Percentiles rank a stretch among this genome's conserved stretches.
These are phyloP conservation scores for Entelexis sorbosivorans DNA, from an alignment of 1,139 yeast species.

Conservation along the genomic window DNA sequence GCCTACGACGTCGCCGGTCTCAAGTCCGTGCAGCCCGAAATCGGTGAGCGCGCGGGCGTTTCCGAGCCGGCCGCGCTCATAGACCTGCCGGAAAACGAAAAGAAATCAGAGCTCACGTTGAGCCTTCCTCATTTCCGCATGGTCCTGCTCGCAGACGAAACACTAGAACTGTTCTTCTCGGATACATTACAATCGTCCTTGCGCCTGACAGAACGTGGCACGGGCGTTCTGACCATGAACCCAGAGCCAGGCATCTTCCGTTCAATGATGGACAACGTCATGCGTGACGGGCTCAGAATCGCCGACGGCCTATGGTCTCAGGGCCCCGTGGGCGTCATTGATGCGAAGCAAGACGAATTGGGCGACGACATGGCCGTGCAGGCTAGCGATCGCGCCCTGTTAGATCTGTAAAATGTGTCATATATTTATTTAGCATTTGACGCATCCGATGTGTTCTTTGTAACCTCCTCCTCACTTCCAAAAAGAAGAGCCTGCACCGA, in stretches of 20 bases:
- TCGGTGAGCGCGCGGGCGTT: conserved; percentile 24
- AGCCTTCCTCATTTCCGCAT: conserved; percentile 85
- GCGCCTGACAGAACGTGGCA: conserved; percentile 45
- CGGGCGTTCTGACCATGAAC: conserved; percentile 26
- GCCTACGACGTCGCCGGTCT: conserved; percentile 58
- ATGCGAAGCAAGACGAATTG: conserved; percentile 25
- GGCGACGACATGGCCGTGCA: conserved; percentile 28
- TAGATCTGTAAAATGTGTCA: conserved; percentile 21
- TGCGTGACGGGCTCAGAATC: conserved; percentile 85
- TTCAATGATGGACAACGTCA: conserved; percentile 80
- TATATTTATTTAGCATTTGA: conserved; percentile 4
- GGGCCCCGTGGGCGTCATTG: conserved; percentile 31
- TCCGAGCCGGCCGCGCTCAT: conserved; percentile 15
- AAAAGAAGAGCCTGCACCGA: too few species aligned
- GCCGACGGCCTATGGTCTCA: conserved; percentile 84
- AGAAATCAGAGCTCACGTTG: conserved; percentile 28
- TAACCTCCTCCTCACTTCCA: too few species aligned
- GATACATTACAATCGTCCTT: conserved; percentile 54
- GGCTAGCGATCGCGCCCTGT: conserved; percentile 33
- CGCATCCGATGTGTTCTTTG: neutral
- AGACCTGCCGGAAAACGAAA: conserved; percentile 10
- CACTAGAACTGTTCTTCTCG: conserved; percentile 74
- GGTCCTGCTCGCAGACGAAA: conserved; percentile 89
- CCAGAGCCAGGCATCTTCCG: conserved; percentile 41
- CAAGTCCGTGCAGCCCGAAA: conserved; percentile 48